Percentiles rank a stretch among this genome's conserved stretches.
Conservation (phyloP, 768 basidiomycete genomes). For the Pisolithus marmoratus region DNA sequence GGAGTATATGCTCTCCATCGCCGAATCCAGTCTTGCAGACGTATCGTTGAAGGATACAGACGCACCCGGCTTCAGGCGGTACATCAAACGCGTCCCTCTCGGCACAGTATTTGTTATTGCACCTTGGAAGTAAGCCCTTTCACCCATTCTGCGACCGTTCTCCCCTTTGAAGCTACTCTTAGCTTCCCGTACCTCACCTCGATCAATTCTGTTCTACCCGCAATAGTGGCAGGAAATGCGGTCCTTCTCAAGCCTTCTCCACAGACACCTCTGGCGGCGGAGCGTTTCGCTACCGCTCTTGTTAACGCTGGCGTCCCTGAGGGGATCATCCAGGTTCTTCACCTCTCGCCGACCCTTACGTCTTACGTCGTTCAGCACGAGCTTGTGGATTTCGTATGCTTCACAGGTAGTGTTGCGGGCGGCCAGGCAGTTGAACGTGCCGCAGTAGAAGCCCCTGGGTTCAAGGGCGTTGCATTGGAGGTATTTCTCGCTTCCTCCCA, state of each 20-base stretch:
- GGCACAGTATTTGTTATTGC: conserved; percentile 87
- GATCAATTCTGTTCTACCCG: conserved; percentile 89
- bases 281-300: conserved; percentile 68
- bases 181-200: conserved; percentile 89
- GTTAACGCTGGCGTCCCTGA: conserved; percentile 73
- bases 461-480: conserved; percentile 87
- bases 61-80: conserved; percentile 77
- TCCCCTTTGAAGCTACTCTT: background rate
- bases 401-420: conserved; percentile 83
- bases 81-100: conserved; percentile 76
- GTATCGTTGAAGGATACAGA: conserved; percentile 71
- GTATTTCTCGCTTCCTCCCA: conserved; percentile 29
- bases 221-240: conserved; percentile 84
- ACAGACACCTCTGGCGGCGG: conserved; percentile 87
- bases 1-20: conserved; percentile 80
- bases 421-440: conserved; percentile 71
- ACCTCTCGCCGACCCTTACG: conserved; percentile 61
- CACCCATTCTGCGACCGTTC: background rate
- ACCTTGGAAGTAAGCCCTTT: conserved; percentile 80
- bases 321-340: conserved; percentile 69
- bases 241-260: conserved; percentile 95
- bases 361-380: conserved; percentile 58
- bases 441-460: conserved; percentile 58
- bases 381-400: conserved; percentile 74
- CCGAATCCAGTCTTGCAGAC: conserved; percentile 66